Evolutionary conservation across 495 filamentous ascomycete genomes (phyloP).

Genomic region (Penicillium arizonense): DNA sequence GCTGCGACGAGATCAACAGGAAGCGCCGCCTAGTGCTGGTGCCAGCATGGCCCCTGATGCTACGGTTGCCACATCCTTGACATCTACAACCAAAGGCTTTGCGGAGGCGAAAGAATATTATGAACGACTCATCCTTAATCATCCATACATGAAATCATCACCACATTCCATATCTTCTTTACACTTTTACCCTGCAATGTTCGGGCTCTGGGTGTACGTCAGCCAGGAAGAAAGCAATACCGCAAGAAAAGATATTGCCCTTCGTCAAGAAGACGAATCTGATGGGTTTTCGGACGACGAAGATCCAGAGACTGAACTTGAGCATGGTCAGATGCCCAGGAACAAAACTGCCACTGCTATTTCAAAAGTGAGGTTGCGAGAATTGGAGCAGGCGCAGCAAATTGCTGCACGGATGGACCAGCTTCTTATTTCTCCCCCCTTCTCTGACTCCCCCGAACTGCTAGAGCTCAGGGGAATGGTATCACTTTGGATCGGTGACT

Average conservation of each 20-base stretch:
- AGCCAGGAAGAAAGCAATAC: conserved; percentile 48
- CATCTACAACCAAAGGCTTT: conserved; percentile 52
- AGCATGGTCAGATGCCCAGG: conserved; percentile 4
- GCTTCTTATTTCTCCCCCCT: conserved; percentile 62
- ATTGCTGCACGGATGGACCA: conserved; percentile 64
- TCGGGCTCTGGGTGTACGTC: conserved; percentile 64
- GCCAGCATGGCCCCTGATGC: neutral
- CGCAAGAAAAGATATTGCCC: conserved; percentile 25
- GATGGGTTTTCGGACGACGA: conserved; percentile 32
- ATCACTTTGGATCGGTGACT: conserved; percentile 64
- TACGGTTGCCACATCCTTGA: conserved; percentile 2
- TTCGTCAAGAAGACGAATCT: conserved; percentile 17
- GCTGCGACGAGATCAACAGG: conserved; percentile 42
- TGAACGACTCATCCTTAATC: conserved; percentile 64
- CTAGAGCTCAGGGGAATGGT: conserved; percentile 65
- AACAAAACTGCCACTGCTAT: conserved; percentile 18
- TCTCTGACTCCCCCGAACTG: conserved; percentile 55
- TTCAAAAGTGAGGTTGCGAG: conserved; percentile 25
- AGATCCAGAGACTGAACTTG: conserved; percentile 20
- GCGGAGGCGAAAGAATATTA: conserved; percentile 61
- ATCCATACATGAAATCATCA: conserved; percentile 53
- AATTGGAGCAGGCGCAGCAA: conserved; percentile 48
- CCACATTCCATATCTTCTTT: conserved; percentile 46
- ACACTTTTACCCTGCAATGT: conserved; percentile 67
- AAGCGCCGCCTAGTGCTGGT: conserved; percentile 6